These are phyloP conservation scores for Aspergillus udagawae DNA, from an alignment of 2,329 filamentous ascomycete species.

Conservation along the genomic window DNA sequence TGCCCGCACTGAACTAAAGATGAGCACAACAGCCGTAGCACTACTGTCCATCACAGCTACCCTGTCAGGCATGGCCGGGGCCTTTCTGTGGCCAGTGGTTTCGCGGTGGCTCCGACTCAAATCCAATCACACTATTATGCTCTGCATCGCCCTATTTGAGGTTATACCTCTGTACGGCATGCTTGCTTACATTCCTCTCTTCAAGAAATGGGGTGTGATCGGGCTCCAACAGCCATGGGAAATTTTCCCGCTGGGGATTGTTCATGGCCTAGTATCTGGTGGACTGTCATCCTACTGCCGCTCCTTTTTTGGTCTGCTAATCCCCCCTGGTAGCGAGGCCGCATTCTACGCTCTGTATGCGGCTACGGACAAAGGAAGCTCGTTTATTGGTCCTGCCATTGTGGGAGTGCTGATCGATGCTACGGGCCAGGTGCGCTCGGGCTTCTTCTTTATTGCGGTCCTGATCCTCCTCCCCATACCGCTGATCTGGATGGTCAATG, in stretches of 20 bases:
- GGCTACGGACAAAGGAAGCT: constrained; percentile 90
- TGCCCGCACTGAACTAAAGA: constrained; percentile 80
- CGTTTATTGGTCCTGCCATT: constrained; percentile 83
- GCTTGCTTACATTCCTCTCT: constrained; percentile 73
- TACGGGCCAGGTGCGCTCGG: constrained; percentile 69
- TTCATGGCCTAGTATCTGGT: constrained; percentile 84
- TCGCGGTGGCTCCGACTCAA: constrained; percentile 63
- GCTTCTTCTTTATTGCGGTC: constrained; percentile 82
- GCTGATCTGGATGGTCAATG: constrained; percentile 68
- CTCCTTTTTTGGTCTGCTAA: constrained; percentile 79
- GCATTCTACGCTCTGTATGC: constrained; percentile 93
- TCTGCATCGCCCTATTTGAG: constrained; percentile 81
- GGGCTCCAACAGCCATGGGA: constrained; percentile 87
- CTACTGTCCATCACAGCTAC: constrained; percentile 88
- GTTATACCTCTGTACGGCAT: constrained; percentile 87
- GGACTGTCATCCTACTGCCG: constrained; percentile 83
- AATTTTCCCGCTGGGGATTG: constrained; percentile 81
- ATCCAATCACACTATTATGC: constrained; percentile 81
- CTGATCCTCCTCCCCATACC: constrained; percentile 78
- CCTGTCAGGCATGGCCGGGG: constrained; percentile 72
- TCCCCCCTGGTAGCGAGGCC: constrained; percentile 83
- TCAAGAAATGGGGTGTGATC: constrained; percentile 67
- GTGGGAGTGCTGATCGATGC: constrained; percentile 82
- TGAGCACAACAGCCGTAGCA: constrained; percentile 76
- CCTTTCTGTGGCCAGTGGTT: constrained; percentile 77